Evolutionary conservation across 352 stramenopile genomes (phyloP), one percentile per base, ranked within the genome.

Genomic region (Globisporangium yorkense): DNA sequence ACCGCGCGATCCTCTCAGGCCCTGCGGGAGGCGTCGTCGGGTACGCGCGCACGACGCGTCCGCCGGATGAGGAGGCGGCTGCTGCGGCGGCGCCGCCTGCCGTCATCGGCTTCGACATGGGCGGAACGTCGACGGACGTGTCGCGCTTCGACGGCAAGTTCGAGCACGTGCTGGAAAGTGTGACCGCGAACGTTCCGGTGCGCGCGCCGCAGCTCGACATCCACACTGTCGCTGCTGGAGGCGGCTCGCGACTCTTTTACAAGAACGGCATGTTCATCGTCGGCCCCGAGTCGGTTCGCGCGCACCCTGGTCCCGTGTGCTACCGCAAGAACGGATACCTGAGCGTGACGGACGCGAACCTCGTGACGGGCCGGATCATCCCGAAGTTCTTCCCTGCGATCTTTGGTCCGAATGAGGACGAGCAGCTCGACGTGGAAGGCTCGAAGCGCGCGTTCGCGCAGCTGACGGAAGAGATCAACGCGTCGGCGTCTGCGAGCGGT

Each of bases 51-150:
- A 99, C 96, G 2, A 96, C 87, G 0, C 71, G 80, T 44, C 77
- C 80, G 10, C 79, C 77, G 29, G 68, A 72, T 52, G 54, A 49
- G 1, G 57, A 70, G 2, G 45, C 52, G 29, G 57, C 58, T 8
- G 50, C 51, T 18, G 24, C 24, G 1, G 54, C 62, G 15, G n/a
- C 57, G 18, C 46, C 73, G 53, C 74, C 80, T 18, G 76, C 80
- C 0, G 81, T 91, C 24, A 99, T 99, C 63, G 97, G 97, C 21
- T 99, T 99, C 71, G 97, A 99, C 72, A 99, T 99, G 97, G 97
- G 97, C 37, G 97, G 97, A 2, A 99, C 97, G 1, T 98, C 88
- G 16, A 99, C 96, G 0, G 97, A 99, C 66, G 97, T 99, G 1
- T 98, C 93, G 1, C 88, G 97, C 31, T 99, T 98, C 58, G 96